A percentile compares a stretch with the other conserved stretches of the same genome.
Evolutionary conservation across 352 stramenopile species (phyloP).

Genomic region (Elongisporangium anandrum): DNA sequence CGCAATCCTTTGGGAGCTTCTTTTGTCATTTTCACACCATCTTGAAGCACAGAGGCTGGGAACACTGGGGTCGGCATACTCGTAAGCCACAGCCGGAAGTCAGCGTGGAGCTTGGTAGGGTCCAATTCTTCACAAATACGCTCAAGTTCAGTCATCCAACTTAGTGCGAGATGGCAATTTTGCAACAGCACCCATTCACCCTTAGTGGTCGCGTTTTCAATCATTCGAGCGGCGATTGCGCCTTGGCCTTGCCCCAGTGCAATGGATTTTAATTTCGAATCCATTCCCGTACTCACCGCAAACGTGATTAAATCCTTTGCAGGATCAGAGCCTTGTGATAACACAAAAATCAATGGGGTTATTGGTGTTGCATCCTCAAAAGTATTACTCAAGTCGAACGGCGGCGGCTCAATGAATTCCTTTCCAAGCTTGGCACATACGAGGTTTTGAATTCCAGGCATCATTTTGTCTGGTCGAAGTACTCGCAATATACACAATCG

Average conservation of each 20-base stretch:
- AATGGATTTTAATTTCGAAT: constrained; percentile 90
- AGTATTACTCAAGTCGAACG: constrained; percentile 88
- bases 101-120: constrained; percentile 74
- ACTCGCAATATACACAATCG: constrained; percentile 77
- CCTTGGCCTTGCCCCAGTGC: constrained; percentile 93
- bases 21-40: constrained; percentile 97
- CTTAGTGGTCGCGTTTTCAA: constrained; percentile 81
- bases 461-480: constrained; percentile 81
- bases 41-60: constrained; percentile 92
- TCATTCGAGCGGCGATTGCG: constrained; percentile 86
- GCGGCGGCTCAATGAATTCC: constrained; percentile 89
- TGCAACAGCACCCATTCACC: constrained; percentile 95
- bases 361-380: constrained; percentile 87
- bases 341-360: constrained; percentile 92
- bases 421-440: constrained; percentile 83
- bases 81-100: constrained; percentile 95
- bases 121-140: constrained; percentile 91
- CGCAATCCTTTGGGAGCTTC: constrained; percentile 92
- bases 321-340: constrained; percentile 92
- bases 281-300: constrained; percentile 80
- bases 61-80: constrained; percentile 81
- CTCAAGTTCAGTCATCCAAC: constrained; percentile 94
- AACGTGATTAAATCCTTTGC: constrained; percentile 92
- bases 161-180: constrained; percentile 94
- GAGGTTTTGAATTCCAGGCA: constrained; percentile 87